Evolutionary conservation across 148 eudicot species (phyloP).

Genomic region (Chenopodium quinoa): DNA sequence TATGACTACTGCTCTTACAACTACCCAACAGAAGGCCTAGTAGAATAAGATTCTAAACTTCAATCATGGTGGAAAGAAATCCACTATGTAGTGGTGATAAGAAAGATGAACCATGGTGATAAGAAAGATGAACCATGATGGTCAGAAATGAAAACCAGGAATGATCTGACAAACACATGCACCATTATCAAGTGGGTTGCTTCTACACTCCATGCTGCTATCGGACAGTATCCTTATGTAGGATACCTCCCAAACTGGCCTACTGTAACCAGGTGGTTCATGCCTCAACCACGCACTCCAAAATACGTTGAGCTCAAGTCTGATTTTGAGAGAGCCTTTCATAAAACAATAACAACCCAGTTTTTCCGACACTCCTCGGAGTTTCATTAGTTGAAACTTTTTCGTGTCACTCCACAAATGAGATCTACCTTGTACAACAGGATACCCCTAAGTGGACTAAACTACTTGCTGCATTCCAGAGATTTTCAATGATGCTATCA

Average conservation of each 20-base stretch:
- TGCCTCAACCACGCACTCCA: slow-evolving; percentile 60
- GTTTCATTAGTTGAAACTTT: slow-evolving; percentile 61
- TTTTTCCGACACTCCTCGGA: slow-evolving; percentile 56
- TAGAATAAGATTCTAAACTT: slow-evolving; percentile 55
- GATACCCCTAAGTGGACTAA: slow-evolving; percentile 58
- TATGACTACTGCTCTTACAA: slow-evolving; percentile 57
- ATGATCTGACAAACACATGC: slow-evolving; percentile 42
- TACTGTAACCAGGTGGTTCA: slow-evolving; percentile 62
- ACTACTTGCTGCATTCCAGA: slow-evolving; percentile 47
- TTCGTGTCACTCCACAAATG: slow-evolving; percentile 63
- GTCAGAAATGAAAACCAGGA: slow-evolving; percentile 50
- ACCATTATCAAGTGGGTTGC: slow-evolving; percentile 77
- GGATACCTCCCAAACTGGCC: slow-evolving; percentile 78
- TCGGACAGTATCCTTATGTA: slow-evolving; percentile 76
- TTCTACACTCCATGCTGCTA: slow-evolving; percentile 78
- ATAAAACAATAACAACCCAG: slow-evolving; percentile 58
- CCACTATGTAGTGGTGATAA: slow-evolving; percentile 27
- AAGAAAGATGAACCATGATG: slow-evolving; percentile 65
- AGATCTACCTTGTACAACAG: slow-evolving; percentile 70
- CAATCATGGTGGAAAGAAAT: slow-evolving; percentile 75
- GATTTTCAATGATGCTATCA: slow-evolving; percentile 31
- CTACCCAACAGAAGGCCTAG: slow-evolving; percentile 40
- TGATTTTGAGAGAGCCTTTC: slow-evolving; percentile 43
- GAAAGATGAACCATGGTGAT: slow-evolving; percentile 49
- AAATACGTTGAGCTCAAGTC: slow-evolving; percentile 56